phyloP scores from a whole-genome alignment of 495 filamentous ascomycete species.

The Aspergillus incahuasiensis region DNA sequence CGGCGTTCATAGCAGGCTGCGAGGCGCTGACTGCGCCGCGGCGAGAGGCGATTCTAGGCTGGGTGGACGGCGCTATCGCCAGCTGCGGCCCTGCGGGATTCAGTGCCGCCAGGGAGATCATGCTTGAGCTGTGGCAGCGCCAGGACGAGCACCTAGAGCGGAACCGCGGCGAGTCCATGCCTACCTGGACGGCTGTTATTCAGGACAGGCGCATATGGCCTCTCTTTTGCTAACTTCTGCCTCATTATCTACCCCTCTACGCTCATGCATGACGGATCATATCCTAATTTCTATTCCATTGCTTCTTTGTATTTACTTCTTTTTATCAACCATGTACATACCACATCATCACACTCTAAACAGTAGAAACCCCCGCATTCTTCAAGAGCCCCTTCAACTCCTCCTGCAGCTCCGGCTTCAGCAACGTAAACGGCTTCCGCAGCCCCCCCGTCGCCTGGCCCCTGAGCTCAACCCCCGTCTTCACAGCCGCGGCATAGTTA shows the following conservation, averaged over 20 bases:
- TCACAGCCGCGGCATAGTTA: constrained; percentile 30
- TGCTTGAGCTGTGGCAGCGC: constrained; percentile 25
- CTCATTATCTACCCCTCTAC: too few relatives aligned
- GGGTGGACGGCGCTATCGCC: constrained; percentile 24
- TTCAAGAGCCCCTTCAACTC: constrained; percentile 28
- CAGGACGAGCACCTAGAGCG: constrained; percentile 27
- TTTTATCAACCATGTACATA: neutral
- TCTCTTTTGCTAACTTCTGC: constrained; percentile 22
- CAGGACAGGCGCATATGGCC: constrained; percentile 28
- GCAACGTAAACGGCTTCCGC: constrained; percentile 31
- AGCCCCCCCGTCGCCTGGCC: constrained; percentile 30
- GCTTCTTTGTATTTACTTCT: too few relatives aligned
- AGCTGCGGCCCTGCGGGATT: constrained; percentile 24
- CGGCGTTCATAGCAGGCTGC: constrained; percentile 32
- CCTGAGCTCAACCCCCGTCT: constrained; percentile 33
- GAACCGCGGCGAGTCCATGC: constrained; percentile 22
- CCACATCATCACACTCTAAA: neutral
- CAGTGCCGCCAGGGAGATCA: constrained; percentile 21
- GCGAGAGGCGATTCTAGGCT: constrained; percentile 19
- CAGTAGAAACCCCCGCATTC: constrained; percentile 22
- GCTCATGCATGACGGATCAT: too few relatives aligned
- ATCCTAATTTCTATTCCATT: too few relatives aligned
- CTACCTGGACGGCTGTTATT: constrained; percentile 27
- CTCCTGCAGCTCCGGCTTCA: constrained; percentile 19
- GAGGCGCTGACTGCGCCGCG: constrained; percentile 24